phyloP scores from a whole-genome alignment of 352 stramenopile species.

The Phytophthora brassicae region DNA sequence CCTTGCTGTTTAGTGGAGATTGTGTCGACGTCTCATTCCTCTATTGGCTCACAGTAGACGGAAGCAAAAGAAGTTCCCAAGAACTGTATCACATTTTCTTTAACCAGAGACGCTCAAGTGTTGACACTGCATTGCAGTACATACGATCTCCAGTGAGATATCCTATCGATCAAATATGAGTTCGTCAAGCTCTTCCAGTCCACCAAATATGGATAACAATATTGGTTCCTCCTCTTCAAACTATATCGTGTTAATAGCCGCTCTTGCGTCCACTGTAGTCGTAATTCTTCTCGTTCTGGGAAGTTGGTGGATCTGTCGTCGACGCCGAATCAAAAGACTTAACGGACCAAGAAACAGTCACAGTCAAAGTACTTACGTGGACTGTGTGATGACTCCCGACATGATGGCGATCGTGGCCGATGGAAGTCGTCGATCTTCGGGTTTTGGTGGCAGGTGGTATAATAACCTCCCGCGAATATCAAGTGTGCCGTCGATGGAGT shows the following conservation, averaged over 20 bases:
- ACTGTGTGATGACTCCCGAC: constrained; percentile 35
- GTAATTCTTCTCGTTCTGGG: constrained; percentile 22
- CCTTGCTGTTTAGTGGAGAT: constrained; percentile 14
- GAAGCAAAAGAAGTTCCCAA: not conserved
- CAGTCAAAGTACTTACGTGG: constrained; percentile 36
- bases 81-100: not conserved
- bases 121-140: constrained; percentile 1
- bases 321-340: constrained; percentile 11
- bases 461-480: constrained; percentile 32
- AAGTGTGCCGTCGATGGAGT: constrained; percentile 34
- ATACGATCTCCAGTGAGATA: constrained; percentile 10
- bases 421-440: constrained; percentile 16
- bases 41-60: constrained; percentile 4
- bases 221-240: constrained; percentile 1
- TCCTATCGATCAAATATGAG: constrained; percentile 3
- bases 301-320: constrained; percentile 19
- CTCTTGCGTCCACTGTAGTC: constrained; percentile 6
- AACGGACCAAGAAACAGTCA: constrained; percentile 11
- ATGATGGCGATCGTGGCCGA: constrained; percentile 34
- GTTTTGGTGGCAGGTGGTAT: constrained; percentile 29
- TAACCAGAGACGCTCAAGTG: no score
- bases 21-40: constrained; percentile 12
- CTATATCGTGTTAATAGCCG: constrained; percentile 20
- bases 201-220: not conserved
- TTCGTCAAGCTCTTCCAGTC: constrained; percentile 9